Evolutionary conservation across 2,329 filamentous ascomycete species (phyloP).

Genomic region (Nannizziopsis arthrosporioides): DNA sequence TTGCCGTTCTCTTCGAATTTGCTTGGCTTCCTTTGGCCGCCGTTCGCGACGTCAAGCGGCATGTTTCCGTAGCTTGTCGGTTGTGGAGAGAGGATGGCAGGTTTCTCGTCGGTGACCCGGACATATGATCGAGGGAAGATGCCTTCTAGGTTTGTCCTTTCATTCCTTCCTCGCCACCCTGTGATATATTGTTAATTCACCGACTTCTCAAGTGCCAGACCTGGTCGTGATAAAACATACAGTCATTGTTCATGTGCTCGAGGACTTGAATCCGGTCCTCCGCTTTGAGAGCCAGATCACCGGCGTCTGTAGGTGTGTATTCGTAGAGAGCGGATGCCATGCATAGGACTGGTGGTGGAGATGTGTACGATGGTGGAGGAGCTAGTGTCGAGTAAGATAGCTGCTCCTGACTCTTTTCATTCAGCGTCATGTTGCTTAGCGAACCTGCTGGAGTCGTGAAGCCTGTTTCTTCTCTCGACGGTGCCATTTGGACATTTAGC

Average conservation of each 20-base stretch:
- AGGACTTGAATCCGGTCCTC: slow-evolving; percentile 70
- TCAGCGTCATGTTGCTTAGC: slow-evolving; percentile 16
- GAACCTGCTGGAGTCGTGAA: slow-evolving; percentile 13
- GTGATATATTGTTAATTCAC: slow-evolving; percentile 10
- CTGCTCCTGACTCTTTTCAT: slow-evolving; percentile 21
- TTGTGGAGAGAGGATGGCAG: slow-evolving; percentile 29
- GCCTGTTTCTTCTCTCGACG: slow-evolving; percentile 15
- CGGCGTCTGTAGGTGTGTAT: slow-evolving; percentile 67
- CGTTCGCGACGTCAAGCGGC: slow-evolving; percentile 62
- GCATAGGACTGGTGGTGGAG: slow-evolving; percentile 47
- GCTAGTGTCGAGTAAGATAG: slow-evolving; percentile 36
- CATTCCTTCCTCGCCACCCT: slow-evolving; percentile 73
- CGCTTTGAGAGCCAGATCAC: slow-evolving; percentile 68
- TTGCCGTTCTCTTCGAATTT: slow-evolving; percentile 70
- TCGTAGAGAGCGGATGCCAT: slow-evolving; percentile 72
- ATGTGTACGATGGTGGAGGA: slow-evolving; percentile 43
- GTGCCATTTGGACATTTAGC: slow-evolving; percentile 24
- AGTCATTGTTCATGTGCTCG: slow-evolving; percentile 93
- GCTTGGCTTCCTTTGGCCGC: slow-evolving; percentile 35
- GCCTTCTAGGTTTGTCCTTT: slow-evolving; percentile 70
- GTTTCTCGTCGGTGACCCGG: slow-evolving; percentile 54
- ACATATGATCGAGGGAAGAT: slow-evolving; percentile 96
- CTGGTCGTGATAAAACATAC: slow-evolving; percentile 31
- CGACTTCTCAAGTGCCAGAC: background rate
- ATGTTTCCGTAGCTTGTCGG: slow-evolving; percentile 45